Base-by-base conservation (phyloP, 805 yeast species). In the Tetrapisispora nanseiensis region DNA sequence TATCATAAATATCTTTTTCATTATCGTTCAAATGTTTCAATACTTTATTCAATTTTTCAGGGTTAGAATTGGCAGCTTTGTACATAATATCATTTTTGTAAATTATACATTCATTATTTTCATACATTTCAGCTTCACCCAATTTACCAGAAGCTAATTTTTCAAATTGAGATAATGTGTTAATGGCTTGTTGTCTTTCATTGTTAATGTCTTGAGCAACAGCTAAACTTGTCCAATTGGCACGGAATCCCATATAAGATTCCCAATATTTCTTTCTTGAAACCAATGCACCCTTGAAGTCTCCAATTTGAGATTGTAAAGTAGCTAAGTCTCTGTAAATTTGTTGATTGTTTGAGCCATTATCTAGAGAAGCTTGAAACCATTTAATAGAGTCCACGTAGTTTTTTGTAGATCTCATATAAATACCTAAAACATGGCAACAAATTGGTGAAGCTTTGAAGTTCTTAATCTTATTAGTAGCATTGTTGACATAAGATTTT, bases 221-320 rank as follows among this genome's bases (percentile, higher is more conserved):
- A 1, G 95, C 95, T 40, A 83, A 70, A 0, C 82, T 80, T 1
- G 95, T 83, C 95, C 96, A 89, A 57, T 86, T 84, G 47, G 90
- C 87, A 49, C 96, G 74, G 58, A 77, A 84, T 0, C 95, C 95
- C 10, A 92, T 78, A 51, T 75, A 80, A 21, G 74, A 72, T 52
- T 82, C 84, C 61, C 92, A 71, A 53, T 78, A 79, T 30, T 71
- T 69, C 46, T 75, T 77, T 52, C 97, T 74, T 2, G 90, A 74
- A 10, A 66, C 74, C 4, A 75, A 70, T 47, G 82, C 70, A 20
- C 71, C 71, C 51, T 74, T 75, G 57, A 68, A 86, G 55, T 86
- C 89, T 46, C 96, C 77, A 48, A 72, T 69, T 54, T 92, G 97
- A 23, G 83, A 67, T 56, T 89, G 90, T 63, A 86, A 71, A 35